phyloP scores from a whole-genome alignment of 2,329 filamentous ascomycete genomes.

The Aspergillus fijiensis region DNA sequence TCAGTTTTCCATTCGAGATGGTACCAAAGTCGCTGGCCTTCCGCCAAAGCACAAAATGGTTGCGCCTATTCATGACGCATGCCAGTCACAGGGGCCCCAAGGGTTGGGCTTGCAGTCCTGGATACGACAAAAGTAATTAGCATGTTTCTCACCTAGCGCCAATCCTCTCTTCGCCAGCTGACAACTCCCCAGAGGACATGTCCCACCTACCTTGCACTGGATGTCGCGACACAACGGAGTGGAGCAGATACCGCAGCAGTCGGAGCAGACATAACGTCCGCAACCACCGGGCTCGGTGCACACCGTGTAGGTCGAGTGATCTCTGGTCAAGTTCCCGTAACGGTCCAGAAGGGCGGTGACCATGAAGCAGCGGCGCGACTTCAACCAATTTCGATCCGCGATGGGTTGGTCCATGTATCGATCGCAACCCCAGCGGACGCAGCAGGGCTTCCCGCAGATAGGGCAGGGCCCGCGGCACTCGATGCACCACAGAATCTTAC shows the following conservation, averaged over 20 bases:
- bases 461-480: constrained; percentile 29
- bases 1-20: neutral
- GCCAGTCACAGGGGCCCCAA: constrained; percentile 30
- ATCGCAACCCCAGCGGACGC: constrained; percentile 26
- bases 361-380: constrained; percentile 14
- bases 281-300: constrained; percentile 33
- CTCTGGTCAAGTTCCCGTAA: constrained; percentile 19
- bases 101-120: constrained; percentile 36
- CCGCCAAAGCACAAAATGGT: neutral
- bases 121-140: constrained; percentile 1
- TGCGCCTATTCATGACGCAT: neutral
- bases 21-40: neutral
- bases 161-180: neutral
- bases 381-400: constrained; percentile 14
- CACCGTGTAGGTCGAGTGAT: constrained; percentile 33
- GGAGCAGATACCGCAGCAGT: constrained; percentile 38
- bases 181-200: neutral
- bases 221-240: constrained; percentile 33
- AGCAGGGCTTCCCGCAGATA: constrained; percentile 32
- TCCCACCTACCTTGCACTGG: constrained; percentile 31
- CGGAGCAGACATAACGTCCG: constrained; percentile 34
- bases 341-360: constrained; percentile 25
- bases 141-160: neutral
- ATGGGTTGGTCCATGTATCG: constrained; percentile 13
- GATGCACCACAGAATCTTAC: constrained; percentile 35